These are phyloP conservation scores for Calycina marina DNA, from an alignment of 2,329 filamentous ascomycete species.

Conservation along the genomic window DNA sequence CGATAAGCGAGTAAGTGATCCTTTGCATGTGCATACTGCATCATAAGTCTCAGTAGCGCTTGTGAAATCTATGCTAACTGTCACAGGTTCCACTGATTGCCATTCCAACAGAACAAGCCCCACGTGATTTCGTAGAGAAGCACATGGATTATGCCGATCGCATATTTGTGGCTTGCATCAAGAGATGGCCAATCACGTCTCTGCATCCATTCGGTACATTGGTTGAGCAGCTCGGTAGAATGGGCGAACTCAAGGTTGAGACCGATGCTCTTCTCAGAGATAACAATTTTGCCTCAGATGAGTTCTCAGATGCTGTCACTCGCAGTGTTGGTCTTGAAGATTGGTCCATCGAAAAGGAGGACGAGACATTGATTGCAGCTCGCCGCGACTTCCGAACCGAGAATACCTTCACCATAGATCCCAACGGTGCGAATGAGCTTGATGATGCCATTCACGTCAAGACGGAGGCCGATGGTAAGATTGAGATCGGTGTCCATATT, in stretches of 20 bases:
- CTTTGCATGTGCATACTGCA: too few species aligned
- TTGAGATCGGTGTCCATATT: slow-evolving; percentile 92
- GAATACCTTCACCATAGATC: slow-evolving; percentile 82
- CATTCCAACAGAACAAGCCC: slow-evolving; percentile 94
- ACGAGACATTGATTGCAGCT: slow-evolving; percentile 54
- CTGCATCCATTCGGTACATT: slow-evolving; percentile 96
- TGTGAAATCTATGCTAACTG: too few species aligned
- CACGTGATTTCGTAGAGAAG: slow-evolving; percentile 94
- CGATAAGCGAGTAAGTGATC: slow-evolving; percentile 94
- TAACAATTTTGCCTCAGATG: slow-evolving; percentile 97
- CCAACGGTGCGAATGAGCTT: slow-evolving; percentile 74
- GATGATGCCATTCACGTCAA: slow-evolving; percentile 92
- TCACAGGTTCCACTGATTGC: slow-evolving; percentile 96
- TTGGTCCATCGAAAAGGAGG: slow-evolving; percentile 77
- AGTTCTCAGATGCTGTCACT: slow-evolving; percentile 91
- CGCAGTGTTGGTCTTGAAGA: slow-evolving; percentile 86
- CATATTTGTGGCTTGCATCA: slow-evolving; percentile 98
- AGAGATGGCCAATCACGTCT: slow-evolving; percentile 99
- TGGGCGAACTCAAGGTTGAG: slow-evolving; percentile 95
- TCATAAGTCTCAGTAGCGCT: too few species aligned
- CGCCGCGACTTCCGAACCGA: slow-evolving; percentile 86
- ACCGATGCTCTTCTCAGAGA: slow-evolving; percentile 92
- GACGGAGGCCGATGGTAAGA: slow-evolving; percentile 63
- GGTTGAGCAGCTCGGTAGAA: slow-evolving; percentile 90
- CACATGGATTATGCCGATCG: slow-evolving; percentile 95